Conservation (phyloP, 768 basidiomycete genomes). For the Naganishia kalamii region DNA sequence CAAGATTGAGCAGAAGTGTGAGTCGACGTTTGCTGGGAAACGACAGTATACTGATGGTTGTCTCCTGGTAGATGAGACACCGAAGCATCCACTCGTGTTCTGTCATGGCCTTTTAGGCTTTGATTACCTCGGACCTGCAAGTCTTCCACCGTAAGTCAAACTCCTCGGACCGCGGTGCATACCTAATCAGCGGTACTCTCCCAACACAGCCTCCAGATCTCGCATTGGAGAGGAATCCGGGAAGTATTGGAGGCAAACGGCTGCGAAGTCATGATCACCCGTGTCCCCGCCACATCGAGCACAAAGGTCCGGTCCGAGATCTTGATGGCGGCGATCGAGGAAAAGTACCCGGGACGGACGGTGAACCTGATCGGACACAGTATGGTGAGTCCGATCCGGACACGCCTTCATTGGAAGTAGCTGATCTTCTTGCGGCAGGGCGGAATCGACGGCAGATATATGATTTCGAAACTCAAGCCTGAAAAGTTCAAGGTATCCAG, state of each 20-base stretch:
- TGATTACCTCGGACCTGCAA: constrained; percentile 44
- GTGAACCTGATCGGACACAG: constrained; percentile 88
- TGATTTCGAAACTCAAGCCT: constrained; percentile 72
- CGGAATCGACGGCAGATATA: constrained; percentile 83
- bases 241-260: constrained; percentile 86
- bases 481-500: constrained; percentile 75
- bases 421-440: constrained; percentile 53
- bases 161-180: background rate
- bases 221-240: constrained; percentile 94
- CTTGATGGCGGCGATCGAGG: constrained; percentile 71
- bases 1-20: constrained; percentile 59
- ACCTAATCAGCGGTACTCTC: constrained; percentile 58
- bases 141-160: constrained; percentile 33
- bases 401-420: constrained; percentile 13
- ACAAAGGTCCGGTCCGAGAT: constrained; percentile 83
- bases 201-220: constrained; percentile 65
- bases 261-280: constrained; percentile 80
- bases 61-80: constrained; percentile 58
- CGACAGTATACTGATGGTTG: constrained; percentile 2
- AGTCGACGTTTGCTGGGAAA: constrained; percentile 36
- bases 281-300: constrained; percentile 86
- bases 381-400: constrained; percentile 54
- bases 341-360: constrained; percentile 69
- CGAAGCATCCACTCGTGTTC: constrained; percentile 81
- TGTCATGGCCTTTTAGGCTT: constrained; percentile 77